phyloP scores from a whole-genome alignment of 805 yeast genomes.

The Lachancea lanzarotensis region DNA sequence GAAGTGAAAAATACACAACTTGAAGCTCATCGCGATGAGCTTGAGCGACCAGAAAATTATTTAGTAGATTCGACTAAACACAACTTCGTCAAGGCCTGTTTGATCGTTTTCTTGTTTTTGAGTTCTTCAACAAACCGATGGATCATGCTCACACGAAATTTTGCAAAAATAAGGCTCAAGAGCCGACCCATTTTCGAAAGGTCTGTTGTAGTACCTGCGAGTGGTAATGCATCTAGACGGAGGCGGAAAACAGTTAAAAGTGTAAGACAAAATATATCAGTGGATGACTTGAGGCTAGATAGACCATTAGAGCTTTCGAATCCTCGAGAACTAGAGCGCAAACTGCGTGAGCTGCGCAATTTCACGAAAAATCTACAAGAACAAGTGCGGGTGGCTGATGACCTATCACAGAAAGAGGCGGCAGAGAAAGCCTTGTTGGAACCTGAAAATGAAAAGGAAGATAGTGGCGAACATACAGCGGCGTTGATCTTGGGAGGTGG shows the following conservation, averaged over 20 bases:
- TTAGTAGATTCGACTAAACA: neutral
- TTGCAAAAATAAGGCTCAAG: neutral
- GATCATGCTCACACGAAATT: slow-evolving; percentile 1
- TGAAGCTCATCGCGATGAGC: slow-evolving; percentile 4
- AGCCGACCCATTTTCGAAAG: slow-evolving; percentile 1
- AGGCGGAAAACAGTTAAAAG: slow-evolving; percentile 2
- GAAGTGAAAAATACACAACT: neutral
- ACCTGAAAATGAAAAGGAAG: neutral
- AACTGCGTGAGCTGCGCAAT: slow-evolving; percentile 25
- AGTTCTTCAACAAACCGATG: no score
- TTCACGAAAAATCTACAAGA: slow-evolving; percentile 22
- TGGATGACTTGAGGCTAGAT: slow-evolving; percentile 15
- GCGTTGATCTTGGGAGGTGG: neutral
- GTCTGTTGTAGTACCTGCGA: slow-evolving; percentile 6
- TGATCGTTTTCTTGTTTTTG: neutral
- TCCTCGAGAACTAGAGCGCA: slow-evolving; percentile 15
- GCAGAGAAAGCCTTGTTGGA: neutral
- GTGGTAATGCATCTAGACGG: slow-evolving; percentile 1
- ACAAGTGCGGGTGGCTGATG: slow-evolving; percentile 15
- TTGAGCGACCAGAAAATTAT: neutral
- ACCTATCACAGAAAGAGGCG: slow-evolving; percentile 8
- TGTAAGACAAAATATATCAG: neutral
- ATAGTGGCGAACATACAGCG: neutral
- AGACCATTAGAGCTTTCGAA: slow-evolving; percentile 6
- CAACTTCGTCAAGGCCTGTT: no score